phyloP scores from a whole-genome alignment of 148 eudicot genomes.

The Rhododendron griersonianum region DNA sequence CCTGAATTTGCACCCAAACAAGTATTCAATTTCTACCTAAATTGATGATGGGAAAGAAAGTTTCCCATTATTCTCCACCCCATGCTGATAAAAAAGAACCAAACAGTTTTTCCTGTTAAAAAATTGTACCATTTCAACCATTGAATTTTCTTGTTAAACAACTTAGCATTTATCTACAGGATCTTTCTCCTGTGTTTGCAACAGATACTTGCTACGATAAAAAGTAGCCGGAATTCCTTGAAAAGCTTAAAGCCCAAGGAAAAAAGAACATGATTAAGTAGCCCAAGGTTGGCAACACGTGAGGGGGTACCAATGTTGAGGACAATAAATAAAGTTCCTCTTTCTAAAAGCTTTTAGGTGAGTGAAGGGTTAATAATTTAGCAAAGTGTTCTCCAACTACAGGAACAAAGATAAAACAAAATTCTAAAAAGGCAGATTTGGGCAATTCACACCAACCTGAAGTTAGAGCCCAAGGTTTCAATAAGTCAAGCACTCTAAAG shows the following conservation, averaged over 20 bases:
- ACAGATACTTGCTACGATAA: neutral
- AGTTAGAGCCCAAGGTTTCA: neutral
- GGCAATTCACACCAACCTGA: neutral
- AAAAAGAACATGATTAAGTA: neutral
- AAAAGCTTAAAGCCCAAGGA: neutral
- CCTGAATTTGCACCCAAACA: neutral
- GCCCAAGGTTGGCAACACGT: neutral
- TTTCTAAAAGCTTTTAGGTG: neutral
- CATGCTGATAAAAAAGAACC: neutral
- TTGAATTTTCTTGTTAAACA: neutral
- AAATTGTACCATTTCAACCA: neutral
- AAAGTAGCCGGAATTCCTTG: neutral
- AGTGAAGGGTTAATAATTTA: neutral
- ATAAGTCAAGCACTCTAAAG: neutral
- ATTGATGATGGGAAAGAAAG: neutral
- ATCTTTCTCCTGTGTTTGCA: neutral
- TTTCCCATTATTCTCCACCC: neutral
- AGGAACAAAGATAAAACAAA: neutral
- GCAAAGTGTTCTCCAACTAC: neutral
- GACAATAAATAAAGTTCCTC: neutral
- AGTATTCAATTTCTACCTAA: neutral
- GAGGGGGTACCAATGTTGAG: neutral
- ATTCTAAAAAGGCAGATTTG: neutral
- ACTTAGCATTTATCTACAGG: neutral
- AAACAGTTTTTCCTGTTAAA: neutral